phyloP scores from a whole-genome alignment of 1,139 yeast genomes.

The Yamadazyma epiphylla region DNA sequence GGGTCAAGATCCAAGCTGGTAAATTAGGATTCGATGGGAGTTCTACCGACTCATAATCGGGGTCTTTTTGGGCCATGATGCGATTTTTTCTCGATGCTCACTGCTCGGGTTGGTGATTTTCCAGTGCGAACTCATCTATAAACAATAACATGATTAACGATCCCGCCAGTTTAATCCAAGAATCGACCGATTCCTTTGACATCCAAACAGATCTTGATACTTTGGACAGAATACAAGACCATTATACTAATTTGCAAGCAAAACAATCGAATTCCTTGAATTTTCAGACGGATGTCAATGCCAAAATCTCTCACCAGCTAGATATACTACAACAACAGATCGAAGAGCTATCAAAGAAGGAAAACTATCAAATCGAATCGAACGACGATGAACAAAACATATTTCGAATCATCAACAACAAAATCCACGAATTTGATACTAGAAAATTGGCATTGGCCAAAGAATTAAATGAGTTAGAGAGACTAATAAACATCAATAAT shows the following conservation, averaged over 20 bases:
- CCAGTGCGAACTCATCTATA: conserved; percentile 7
- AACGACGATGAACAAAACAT: conserved; percentile 1
- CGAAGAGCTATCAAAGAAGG: conserved; percentile 19
- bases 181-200: conserved; percentile 46
- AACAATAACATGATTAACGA: too few species aligned
- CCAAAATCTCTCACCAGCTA: conserved; percentile 17
- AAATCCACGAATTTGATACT: conserved; percentile 40
- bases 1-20: conserved; percentile 84
- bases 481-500: conserved; percentile 44
- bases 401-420: conserved; percentile 4
- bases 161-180: conserved; percentile 32
- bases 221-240: conserved; percentile 42
- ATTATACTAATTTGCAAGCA: conserved; percentile 17
- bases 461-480: conserved; percentile 53
- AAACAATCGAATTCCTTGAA: conserved; percentile 15
- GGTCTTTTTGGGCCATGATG: conserved; percentile 21
- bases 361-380: conserved; percentile 11
- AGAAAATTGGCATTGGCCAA: conserved; percentile 54
- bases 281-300: conserved; percentile 6
- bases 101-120: conserved; percentile 2
- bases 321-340: conserved; percentile 20
- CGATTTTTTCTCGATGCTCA: conserved; percentile 1
- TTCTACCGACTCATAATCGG: conserved; percentile 37
- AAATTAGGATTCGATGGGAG: conserved; percentile 46
- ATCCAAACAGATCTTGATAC: conserved; percentile 51